Base-by-base conservation (phyloP, 805 yeast species). In the Wickerhamiella sergipiensis region DNA sequence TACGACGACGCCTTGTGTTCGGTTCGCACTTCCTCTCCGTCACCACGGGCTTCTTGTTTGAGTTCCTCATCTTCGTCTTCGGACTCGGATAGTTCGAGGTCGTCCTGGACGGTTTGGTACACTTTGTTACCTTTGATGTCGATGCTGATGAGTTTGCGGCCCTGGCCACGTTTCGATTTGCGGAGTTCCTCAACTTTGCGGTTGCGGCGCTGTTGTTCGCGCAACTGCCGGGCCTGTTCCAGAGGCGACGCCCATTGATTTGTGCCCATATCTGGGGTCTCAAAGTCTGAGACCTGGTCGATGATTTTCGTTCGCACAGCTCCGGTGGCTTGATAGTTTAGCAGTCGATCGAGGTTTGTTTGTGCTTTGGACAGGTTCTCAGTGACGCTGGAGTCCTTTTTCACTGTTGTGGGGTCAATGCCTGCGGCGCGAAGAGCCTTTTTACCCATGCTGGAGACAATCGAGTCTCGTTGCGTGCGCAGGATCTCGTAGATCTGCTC, bases 241-340 rank as follows among this genome's bases (percentile, higher is more conserved):
- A 81, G 74, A 1, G 95, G 81, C 39, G 73, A 70, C 0, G 95
- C 80, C 97, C 98, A 92, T 55, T 82, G 69, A 57, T 78, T 82
- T 40, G 74, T 60, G 31, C 72, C 73, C 0, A 75, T 67, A 2
- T 70, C 69, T 0, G 86, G 78, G 50, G 81, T 66, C 47, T 85
- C 94, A 63, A 77, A 86, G 63, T 92, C 98, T 5, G 95, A 79
- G 0, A 94, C 96, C 62, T 86, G 82, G 63, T 92, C 99, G 40
- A 94, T 89, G 55, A 92, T 87, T 58, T 78, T 79, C 0, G 98
- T 92, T 63, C 99, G 74, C 64, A 87, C 94, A 1, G 89, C 85
- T 6, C 94, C 85, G 17, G 89, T 80, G 2, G 78, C 85, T 64
- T 92, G 98, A 64, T 81, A 92, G 54, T 79, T 76, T 44, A 92